Conservation (phyloP, 495 filamentous ascomycete species). For the Trichocladium uniseriatum region DNA sequence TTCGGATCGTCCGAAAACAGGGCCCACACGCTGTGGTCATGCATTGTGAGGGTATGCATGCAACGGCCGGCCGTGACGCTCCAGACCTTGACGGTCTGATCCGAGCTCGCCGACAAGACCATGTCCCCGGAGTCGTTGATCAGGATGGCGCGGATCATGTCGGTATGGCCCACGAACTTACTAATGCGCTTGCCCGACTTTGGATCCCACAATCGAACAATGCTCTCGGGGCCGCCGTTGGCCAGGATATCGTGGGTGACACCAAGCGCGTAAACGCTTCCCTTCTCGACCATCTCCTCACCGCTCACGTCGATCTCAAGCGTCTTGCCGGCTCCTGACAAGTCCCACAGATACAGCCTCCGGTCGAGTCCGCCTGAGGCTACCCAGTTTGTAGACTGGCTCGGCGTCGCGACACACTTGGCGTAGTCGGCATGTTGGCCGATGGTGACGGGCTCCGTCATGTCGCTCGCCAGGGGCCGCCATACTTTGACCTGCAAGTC, state of each 20-base stretch:
- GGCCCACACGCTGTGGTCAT: conserved; percentile 96
- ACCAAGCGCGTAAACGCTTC: conserved; percentile 84
- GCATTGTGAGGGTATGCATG: conserved; percentile 97
- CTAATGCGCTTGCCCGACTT: conserved; percentile 82
- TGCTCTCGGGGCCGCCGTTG: conserved; percentile 88
- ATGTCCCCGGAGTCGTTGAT: conserved; percentile 82
- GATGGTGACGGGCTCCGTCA: conserved; percentile 64
- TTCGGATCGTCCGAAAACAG: conserved; percentile 81
- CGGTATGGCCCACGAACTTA: conserved; percentile 96
- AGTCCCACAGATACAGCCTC: conserved; percentile 86
- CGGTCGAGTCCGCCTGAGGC: conserved; percentile 93
- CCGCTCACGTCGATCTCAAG: conserved; percentile 73
- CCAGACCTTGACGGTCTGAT: conserved; percentile 97
- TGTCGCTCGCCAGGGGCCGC: conserved; percentile 70
- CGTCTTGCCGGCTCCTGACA: conserved; percentile 75
- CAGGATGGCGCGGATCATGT: conserved; percentile 84
- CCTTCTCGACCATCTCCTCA: conserved; percentile 78
- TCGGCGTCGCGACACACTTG: conserved; percentile 79
- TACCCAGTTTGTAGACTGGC: conserved; percentile 67
- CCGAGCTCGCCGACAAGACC: conserved; percentile 89
- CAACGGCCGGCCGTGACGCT: conserved; percentile 88
- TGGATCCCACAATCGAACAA: conserved; percentile 89
- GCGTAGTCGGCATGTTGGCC: conserved; percentile 94
- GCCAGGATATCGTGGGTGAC: conserved; percentile 68
- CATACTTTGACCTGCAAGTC: conserved; percentile 92